Evolutionary conservation across 2,329 filamentous ascomycete genomes (phyloP), one percentile per base, ranked within the genome.

Genomic region (Trichoderma semiorbis): DNA sequence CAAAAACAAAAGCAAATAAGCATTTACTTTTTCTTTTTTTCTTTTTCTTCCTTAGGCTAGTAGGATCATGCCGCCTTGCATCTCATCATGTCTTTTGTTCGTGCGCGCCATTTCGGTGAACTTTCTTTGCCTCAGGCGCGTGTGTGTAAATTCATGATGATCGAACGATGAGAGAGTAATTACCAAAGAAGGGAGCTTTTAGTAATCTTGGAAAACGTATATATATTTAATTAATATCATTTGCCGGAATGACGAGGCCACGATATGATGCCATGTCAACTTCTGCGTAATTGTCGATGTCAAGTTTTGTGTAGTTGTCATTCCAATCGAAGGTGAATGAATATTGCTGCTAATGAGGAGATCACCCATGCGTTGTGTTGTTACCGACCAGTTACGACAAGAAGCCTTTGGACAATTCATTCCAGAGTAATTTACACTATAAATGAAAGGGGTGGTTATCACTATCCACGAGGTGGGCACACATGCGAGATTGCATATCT

Each of bases 401-500:
- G 39, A 43, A 3, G 18, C 7, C 18, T n/a, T 43, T 0, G n/a
- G 16, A 5, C 11, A 50, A 11, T 43, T 10, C 18, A 11, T 43
- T 43, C 16, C 6, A 16, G 8, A n/a, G 18, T n/a, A n/a, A n/a
- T n/a, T n/a, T n/a, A n/a, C 39, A 10, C 8, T 47, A 47, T 4
- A 47, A 47, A 4, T 0, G 24, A 0, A 21, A 50, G 2, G 12
- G 8, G 28, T 3, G 0, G 8, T 2, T 5, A 24, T 55, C 50
- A 55, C 50, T 28, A 2, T 55, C 0, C 14, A 1, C 3, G 14
- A 57, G 53, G 26, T 10, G 28, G 8, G 18, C 11, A 21, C 58
- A 62, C 47, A 47, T 11, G 34, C n/a, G 21, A 30, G 11, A 18
- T 32, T 53, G 28, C 21, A 43, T 55, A 55, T 63, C 72, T 77